Percentiles rank a stretch among this genome's conserved stretches.
These are phyloP conservation scores for Aegilops tauschii DNA, from an alignment of 176 grass and related monocot genomes.

Conservation along the genomic window DNA sequence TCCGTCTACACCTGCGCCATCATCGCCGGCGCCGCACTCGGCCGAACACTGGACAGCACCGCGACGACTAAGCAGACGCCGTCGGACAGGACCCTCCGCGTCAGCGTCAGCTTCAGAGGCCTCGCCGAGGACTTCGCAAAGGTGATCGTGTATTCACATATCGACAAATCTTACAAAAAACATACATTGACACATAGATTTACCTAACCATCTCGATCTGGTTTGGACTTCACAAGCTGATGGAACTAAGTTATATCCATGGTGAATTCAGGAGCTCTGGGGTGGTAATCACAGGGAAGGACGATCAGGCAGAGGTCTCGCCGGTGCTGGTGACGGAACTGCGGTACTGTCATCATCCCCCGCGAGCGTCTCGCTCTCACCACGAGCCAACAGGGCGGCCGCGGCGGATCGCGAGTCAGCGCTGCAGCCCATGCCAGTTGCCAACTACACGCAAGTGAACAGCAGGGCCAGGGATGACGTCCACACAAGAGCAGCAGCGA, in stretches of 20 bases:
- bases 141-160: neutral
- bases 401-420: no score
- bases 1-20: slow-evolving; percentile 17
- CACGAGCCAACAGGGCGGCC: no score
- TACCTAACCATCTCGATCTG: no score
- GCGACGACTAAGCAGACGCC: neutral
- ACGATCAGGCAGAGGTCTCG: neutral
- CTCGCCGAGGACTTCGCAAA: neutral
- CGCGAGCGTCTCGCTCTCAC: neutral
- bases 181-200: no score
- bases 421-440: neutral
- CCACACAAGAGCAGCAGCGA: neutral
- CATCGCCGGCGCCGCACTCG: slow-evolving; percentile 18
- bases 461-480: neutral
- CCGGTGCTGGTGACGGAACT: neutral
- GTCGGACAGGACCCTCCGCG: neutral
- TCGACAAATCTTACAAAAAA: no score
- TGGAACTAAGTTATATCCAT: neutral
- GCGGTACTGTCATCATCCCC: neutral
- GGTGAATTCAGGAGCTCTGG: slow-evolving; percentile 16
- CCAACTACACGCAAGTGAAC: no score
- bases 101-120: neutral
- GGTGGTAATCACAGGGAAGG: neutral
- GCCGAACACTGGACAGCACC: neutral
- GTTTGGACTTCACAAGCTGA: neutral